These are phyloP conservation scores for Russula sp. DNA, from an alignment of 768 basidiomycete species.

Conservation along the genomic window DNA sequence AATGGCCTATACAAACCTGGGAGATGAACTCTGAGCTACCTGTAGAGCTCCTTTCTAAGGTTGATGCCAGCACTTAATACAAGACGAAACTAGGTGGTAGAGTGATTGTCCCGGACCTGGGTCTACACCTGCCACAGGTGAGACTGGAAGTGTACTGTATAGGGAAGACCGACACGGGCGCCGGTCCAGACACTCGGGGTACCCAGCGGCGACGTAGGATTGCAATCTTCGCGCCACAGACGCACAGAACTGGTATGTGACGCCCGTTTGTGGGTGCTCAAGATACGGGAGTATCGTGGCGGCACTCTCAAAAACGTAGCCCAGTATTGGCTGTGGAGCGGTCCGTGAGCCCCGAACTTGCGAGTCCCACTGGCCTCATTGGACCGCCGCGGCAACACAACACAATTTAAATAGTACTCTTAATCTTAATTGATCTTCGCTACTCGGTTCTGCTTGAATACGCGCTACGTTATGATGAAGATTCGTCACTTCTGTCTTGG, in stretches of 20 bases:
- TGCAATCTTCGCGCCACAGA: conserved; percentile 54
- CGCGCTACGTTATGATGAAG: too few species aligned
- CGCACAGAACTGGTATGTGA: conserved; percentile 68
- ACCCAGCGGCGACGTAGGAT: conserved; percentile 76
- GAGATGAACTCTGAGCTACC: conserved; percentile 11
- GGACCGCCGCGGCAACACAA: too few species aligned
- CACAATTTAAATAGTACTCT: too few species aligned
- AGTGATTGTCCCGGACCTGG: background rate
- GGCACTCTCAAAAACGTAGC: too few species aligned
- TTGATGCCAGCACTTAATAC: background rate
- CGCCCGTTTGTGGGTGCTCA: conserved; percentile 63
- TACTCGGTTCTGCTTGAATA: too few species aligned
- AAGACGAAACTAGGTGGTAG: background rate
- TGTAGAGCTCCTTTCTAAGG: conserved; percentile 7
- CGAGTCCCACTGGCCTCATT: background rate
- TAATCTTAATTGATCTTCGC: too few species aligned
- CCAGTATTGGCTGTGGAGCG: too few species aligned
- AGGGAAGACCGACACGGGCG: background rate
- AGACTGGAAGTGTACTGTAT: background rate
- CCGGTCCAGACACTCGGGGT: conserved; percentile 49
- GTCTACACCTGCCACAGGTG: background rate
- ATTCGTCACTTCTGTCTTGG: too few species aligned
- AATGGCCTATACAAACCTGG: conserved; percentile 5
- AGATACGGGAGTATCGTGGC: conserved; percentile 64
- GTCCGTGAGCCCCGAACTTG: background rate